These are phyloP conservation scores for Gaeumannomyces tritici DNA, from an alignment of 2,329 filamentous ascomycete species.

Conservation along the genomic window DNA sequence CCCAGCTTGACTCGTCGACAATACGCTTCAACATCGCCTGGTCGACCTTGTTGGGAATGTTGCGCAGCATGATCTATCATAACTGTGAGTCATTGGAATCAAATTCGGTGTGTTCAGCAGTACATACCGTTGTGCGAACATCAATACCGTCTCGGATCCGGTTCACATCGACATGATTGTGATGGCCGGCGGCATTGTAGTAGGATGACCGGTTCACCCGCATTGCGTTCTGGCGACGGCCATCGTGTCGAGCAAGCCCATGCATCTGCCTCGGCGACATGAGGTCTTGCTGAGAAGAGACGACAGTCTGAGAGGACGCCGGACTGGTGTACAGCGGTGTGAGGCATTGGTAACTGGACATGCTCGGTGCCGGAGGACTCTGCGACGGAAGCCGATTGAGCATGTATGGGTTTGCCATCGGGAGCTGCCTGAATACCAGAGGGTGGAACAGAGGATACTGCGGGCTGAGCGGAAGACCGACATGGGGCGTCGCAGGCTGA, in stretches of 20 bases:
- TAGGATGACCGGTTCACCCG: constrained; percentile 35
- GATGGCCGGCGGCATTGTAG: constrained; percentile 38
- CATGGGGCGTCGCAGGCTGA: constrained; percentile 12
- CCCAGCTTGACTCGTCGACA: constrained; percentile 68
- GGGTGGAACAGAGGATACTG: constrained; percentile 1
- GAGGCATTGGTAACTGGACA: background rate
- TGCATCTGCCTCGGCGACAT: constrained; percentile 28
- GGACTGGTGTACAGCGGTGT: constrained; percentile 1
- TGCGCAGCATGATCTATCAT: constrained; percentile 77
- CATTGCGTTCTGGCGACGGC: constrained; percentile 39
- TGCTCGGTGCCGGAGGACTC: constrained; percentile 1
- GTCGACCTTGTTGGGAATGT: constrained; percentile 86
- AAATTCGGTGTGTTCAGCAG: background rate
- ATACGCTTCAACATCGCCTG: constrained; percentile 68
- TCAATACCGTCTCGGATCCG: constrained; percentile 58
- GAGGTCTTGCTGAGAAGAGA: constrained; percentile 24
- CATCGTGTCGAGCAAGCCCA: constrained; percentile 23
- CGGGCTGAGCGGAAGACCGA: constrained; percentile 13
- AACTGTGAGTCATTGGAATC: background rate
- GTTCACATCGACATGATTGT: constrained; percentile 53
- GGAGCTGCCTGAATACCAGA: constrained; percentile 1
- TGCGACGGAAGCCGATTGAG: background rate
- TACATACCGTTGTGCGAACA: constrained; percentile 62
- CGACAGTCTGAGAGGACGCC: background rate
- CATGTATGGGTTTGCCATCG: background rate